phyloP scores from a whole-genome alignment of 1,139 yeast species.

The Lodderomyces orthopsilosis region DNA sequence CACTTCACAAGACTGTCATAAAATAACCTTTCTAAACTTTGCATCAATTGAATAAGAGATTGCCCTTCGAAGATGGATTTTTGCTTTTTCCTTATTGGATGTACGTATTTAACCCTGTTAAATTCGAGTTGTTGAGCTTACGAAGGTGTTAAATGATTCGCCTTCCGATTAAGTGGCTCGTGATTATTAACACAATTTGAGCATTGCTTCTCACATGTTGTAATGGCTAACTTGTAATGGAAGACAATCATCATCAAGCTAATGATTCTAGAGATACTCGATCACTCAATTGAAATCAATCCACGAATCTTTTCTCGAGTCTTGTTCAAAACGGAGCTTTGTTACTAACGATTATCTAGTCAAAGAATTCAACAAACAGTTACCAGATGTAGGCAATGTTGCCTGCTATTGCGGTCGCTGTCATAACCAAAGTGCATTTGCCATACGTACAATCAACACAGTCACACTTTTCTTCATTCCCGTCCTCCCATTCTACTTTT shows the following conservation, averaged over 20 bases:
- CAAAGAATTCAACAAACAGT: constrained; percentile 30
- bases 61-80: constrained; percentile 21
- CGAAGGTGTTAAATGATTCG: not conserved
- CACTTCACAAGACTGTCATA: not conserved
- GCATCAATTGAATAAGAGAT: not conserved
- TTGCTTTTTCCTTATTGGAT: constrained; percentile 31
- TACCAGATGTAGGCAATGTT: constrained; percentile 27
- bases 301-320: no score
- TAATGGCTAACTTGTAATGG: no score
- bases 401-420: constrained; percentile 40
- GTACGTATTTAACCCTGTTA: constrained; percentile 19
- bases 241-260: no score
- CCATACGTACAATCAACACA: constrained; percentile 40
- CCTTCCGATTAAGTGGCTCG: not conserved
- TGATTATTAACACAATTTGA: no score
- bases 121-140: not conserved
- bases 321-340: not conserved
- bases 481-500: constrained; percentile 40
- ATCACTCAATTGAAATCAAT: no score
- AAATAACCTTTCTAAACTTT: not conserved
- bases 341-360: constrained; percentile 15
- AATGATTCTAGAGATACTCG: not conserved
- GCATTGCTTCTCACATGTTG: no score
- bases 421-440: constrained; percentile 46
- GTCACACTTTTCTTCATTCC: constrained; percentile 48